Evolutionary conservation across 768 basidiomycete species (phyloP).

Genomic region (Grammothele lineata): DNA sequence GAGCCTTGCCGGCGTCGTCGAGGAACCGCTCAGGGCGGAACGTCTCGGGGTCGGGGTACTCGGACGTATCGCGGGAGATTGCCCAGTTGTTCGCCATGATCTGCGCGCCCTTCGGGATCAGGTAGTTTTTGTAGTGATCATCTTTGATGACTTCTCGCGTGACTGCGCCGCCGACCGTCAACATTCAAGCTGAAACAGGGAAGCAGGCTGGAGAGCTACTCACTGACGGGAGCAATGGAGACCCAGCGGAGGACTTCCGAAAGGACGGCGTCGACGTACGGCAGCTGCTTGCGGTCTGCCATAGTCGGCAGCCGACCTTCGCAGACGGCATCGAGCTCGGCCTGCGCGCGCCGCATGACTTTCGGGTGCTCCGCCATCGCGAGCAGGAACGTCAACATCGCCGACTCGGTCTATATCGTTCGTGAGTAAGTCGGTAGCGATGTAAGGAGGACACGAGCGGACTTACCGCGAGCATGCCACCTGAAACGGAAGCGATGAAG

Average conservation of each 20-base stretch:
- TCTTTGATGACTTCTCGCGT: conserved; percentile 12
- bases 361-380: conserved; percentile 19
- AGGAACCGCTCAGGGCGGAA: conserved; percentile 19
- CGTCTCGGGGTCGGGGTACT: conserved; percentile 26
- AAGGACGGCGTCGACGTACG: conserved; percentile 16
- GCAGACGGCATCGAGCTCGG: conserved; percentile 15
- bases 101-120: conserved; percentile 28
- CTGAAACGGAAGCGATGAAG: no score
- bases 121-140: conserved; percentile 24
- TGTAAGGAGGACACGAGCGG: no score
- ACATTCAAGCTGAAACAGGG: no score
- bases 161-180: no score
- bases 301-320: conserved; percentile 14
- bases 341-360: conserved; percentile 17
- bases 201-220: no score
- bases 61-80: conserved; percentile 26
- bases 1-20: conserved; percentile 7
- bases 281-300: conserved; percentile 13
- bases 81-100: conserved; percentile 30
- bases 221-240: conserved; percentile 17
- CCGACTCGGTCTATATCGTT: conserved; percentile 16
- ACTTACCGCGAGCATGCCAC: conserved; percentile 14
- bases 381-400: conserved; percentile 18
- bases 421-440: no score
- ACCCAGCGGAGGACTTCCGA: conserved; percentile 20